Base-by-base conservation (phyloP, 2,329 filamentous ascomycete genomes). In the Hypoxylon sp. region DNA sequence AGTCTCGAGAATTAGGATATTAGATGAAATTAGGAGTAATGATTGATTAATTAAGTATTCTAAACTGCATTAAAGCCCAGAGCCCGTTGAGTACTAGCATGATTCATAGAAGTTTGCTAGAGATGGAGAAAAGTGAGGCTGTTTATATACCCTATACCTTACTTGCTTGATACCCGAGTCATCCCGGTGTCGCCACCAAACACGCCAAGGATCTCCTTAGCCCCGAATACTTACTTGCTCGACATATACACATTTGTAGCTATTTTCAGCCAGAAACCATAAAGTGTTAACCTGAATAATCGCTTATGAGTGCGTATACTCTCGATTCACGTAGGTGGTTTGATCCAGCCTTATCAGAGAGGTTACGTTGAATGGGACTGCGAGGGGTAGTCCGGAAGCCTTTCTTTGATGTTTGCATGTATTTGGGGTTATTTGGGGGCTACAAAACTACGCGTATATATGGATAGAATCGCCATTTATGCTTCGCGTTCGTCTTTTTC, bases 131-230 rank as follows among this genome's bases (percentile, higher is more conserved):
- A 46, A 33, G 4, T 42, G 22, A 48, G 33, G 33, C 35, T 31
- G 35, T 19, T 59, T 65, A 64, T 61, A 63, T 65, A 57, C 54
- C 37, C 46, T 17, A 47, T 59, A 4, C 50, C 63, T 33, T 51
- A 19, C 33, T 59, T 51, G 52, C 50, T 13, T 57, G 14, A 63
- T 70, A 57, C 52, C 67, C 67, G 67, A 67, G 47, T 39, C 47
- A 53, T 67, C 61, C 67, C 67, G 67, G 48, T 17, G 58, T 67
- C 31, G 67, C 60, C 64, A 70, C 67, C 48, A 52, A 37, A 55
- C 1, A 39, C 42, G 61, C 59, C 67, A 67, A 64, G 66, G 29
- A 52, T 51, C 29, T 61, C 48, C 58, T 39, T 67, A 67, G 48
- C 55, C 48, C 58, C 65, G 65, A 60, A 42, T 29, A 47, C 44